Conservation (phyloP, 148 eudicot genomes). For the Oxyria digyna region DNA sequence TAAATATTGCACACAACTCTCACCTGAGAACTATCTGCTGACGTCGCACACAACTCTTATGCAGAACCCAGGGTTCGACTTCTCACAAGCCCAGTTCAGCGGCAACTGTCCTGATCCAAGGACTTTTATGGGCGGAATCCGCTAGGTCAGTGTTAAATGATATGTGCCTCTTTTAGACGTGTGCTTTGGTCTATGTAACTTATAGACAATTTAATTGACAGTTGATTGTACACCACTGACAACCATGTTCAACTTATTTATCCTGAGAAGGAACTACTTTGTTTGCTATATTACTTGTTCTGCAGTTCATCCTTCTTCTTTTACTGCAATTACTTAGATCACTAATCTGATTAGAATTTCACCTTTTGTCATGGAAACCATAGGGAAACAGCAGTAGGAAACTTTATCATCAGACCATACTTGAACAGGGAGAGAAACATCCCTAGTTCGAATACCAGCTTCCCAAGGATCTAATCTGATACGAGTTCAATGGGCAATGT, state of each 20-base stretch:
- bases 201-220: neutral
- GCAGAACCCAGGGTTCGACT: constrained; percentile 98
- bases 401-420: no score
- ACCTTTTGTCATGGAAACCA: no score
- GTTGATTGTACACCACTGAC: neutral
- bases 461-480: no score
- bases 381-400: no score
- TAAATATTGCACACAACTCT: neutral
- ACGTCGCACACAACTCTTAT: neutral
- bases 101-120: constrained; percentile 93
- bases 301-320: no score
- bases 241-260: neutral
- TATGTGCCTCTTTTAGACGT: neutral
- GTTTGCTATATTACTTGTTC: neutral
- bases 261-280: neutral
- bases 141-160: constrained; percentile 9
- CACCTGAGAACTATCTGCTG: neutral
- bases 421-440: no score
- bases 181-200: neutral
- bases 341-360: no score
- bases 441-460: no score
- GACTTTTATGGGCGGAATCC: constrained; percentile 96
- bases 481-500: no score
- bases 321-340: no score
- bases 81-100: constrained; percentile 85